These are phyloP conservation scores for Trichoderma simmonsii DNA, from an alignment of 2,329 filamentous ascomycete species.

Conservation along the genomic window DNA sequence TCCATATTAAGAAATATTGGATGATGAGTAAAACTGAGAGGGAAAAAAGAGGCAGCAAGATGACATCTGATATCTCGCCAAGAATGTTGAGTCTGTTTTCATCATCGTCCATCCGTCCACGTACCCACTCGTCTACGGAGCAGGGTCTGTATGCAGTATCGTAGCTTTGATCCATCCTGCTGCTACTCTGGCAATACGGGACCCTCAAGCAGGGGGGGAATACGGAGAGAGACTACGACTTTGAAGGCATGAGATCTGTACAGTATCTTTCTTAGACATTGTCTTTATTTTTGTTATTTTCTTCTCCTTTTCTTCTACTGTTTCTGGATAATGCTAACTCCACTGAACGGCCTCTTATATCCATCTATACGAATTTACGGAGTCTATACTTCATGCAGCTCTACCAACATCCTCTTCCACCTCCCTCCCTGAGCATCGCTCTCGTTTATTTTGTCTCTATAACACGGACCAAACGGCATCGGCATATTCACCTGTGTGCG, in stretches of 20 bases:
- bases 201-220: not conserved
- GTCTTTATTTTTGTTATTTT: not conserved
- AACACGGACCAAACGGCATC: not conserved
- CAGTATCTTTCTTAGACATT: not conserved
- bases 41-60: not conserved
- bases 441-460: not conserved
- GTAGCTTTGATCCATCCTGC: not conserved
- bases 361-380: not conserved
- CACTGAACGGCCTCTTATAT: not conserved
- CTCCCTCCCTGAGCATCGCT: not conserved
- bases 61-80: not conserved
- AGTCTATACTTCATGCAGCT: not conserved
- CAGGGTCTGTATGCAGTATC: not conserved
- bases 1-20: not conserved
- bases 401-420: not conserved
- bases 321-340: not conserved
- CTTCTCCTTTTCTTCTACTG: not conserved
- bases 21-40: not conserved
- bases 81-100: not conserved
- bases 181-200: not conserved
- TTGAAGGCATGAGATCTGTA: not conserved
- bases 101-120: not conserved
- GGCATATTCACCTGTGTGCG: not conserved
- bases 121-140: not conserved
- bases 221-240: not conserved